phyloP scores from a whole-genome alignment of 2,329 filamentous ascomycete species.

The Botryosphaeria dothidea region DNA sequence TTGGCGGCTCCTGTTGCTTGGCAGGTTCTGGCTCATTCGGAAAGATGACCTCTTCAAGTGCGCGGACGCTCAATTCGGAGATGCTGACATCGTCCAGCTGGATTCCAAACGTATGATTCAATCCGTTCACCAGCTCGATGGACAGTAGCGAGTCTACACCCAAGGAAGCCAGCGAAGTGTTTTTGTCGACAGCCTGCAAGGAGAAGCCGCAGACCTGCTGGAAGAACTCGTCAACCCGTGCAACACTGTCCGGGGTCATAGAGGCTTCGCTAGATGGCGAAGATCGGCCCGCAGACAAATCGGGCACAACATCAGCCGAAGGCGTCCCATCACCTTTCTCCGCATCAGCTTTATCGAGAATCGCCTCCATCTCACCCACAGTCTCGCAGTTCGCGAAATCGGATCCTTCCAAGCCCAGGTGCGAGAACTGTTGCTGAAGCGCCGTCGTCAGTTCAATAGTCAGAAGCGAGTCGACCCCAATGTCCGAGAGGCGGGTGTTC shows the following conservation, averaged over 20 bases:
- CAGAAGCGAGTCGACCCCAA: constrained; percentile 31
- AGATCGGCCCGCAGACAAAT: neutral
- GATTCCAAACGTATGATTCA: constrained; percentile 26
- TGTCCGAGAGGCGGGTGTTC: constrained; percentile 1
- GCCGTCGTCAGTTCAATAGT: constrained; percentile 28
- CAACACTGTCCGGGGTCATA: no score
- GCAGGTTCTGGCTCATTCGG: neutral
- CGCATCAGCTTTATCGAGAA: neutral
- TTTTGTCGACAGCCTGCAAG: constrained; percentile 21
- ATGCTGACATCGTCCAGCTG: constrained; percentile 19
- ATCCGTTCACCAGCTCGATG: constrained; percentile 27
- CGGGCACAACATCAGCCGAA: neutral
- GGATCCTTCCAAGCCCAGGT: constrained; percentile 1
- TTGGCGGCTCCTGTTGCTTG: neutral
- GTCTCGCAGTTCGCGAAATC: neutral
- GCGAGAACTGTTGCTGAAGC: constrained; percentile 23
- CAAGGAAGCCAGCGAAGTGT: constrained; percentile 21
- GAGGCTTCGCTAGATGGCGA: no score
- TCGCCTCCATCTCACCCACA: neutral
- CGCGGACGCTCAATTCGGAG: neutral
- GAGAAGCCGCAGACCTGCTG: constrained; percentile 23
- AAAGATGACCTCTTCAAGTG: neutral
- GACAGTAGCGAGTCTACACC: constrained; percentile 31
- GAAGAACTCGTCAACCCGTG: neutral
- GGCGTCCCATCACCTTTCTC: no score